A percentile compares a stretch with the other conserved stretches of the same genome.
phyloP scores from a whole-genome alignment of 2,329 filamentous ascomycete species.

The Cladophialophora carrionii region DNA sequence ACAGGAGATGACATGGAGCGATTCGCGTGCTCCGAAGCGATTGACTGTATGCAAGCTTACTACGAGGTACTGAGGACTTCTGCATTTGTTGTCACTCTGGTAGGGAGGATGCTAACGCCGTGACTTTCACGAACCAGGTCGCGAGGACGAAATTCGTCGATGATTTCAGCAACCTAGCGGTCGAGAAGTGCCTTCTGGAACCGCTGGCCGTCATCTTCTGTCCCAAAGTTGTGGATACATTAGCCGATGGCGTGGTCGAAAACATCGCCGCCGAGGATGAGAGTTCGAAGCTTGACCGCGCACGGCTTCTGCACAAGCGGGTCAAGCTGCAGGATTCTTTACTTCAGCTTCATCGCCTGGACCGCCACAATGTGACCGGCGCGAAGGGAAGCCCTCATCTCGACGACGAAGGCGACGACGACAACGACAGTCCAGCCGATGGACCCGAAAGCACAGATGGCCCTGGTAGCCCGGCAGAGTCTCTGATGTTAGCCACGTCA shows the following conservation, averaged over 20 bases:
- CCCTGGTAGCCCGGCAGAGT: not conserved
- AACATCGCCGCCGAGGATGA: slow-evolving; percentile 39
- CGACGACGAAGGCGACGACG: not conserved
- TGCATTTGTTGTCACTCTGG: not conserved
- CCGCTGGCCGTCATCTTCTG: slow-evolving; percentile 41
- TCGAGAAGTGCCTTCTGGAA: slow-evolving; percentile 44
- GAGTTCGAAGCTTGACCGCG: slow-evolving; percentile 26
- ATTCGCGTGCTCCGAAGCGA: slow-evolving; percentile 46
- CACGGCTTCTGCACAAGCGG: slow-evolving; percentile 20
- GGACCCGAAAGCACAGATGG: not conserved
- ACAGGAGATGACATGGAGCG: slow-evolving; percentile 45
- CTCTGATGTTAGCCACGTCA: not conserved
- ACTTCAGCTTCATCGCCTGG: slow-evolving; percentile 17
- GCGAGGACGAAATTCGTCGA: slow-evolving; percentile 49
- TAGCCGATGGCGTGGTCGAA: slow-evolving; percentile 37
- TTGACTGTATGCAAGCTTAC: slow-evolving; percentile 52
- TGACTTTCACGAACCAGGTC: slow-evolving; percentile 40
- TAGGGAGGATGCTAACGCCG: not conserved
- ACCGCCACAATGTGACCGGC: slow-evolving; percentile 23
- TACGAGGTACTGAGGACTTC: slow-evolving; percentile 43
- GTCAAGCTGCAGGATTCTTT: slow-evolving; percentile 15
- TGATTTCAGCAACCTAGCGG: slow-evolving; percentile 45
- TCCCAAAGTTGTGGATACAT: slow-evolving; percentile 29
- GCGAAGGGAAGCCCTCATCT: not conserved
- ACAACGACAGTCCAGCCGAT: not conserved